Evolutionary conservation across 2,329 filamentous ascomycete species (phyloP), one percentile per base, ranked within the genome.

Genomic region (Bipolaris sorokiniana): DNA sequence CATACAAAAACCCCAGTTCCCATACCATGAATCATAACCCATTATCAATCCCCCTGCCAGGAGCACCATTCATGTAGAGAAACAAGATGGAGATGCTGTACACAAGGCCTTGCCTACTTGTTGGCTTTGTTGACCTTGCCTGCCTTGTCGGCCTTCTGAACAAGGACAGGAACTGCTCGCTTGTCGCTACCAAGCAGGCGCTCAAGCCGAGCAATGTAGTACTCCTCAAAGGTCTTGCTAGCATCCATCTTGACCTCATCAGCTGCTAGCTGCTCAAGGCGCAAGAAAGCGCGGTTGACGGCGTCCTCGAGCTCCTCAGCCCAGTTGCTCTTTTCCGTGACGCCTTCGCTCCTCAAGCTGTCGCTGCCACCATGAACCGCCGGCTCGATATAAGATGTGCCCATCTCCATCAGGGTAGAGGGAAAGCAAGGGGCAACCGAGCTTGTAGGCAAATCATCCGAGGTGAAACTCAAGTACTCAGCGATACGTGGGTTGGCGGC

Each of bases 321-420:
- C 73, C 73, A 76, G 23, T 69, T 73, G 51, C 60, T 72, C 61
- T 70, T 69, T 59, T 76, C 73, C 1, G 64, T 67, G 38, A 76
- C 73, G 7, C 69, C 71, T 13, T 68, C 61, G 52, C 59, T 67
- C 44, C 61, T 63, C 38, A 63, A 55, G 22, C 59, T 69, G 37
- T 54, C 60, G 23, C 59, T 51, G 28, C 47, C 49, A 18, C 45
- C 56, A 55, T 56, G 61, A 38, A 38, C 48, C 18, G 46, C 56
- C 34, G 41, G 61, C 31, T 59, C 54, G 40, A 49, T 54, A 6
- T 58, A 55, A 6, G 46, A 47, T 4, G 52, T 51, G 26, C 55
- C 56, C n/a, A 56, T 58, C n/a, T 53, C 54, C 45, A 61, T 60
- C 16, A 63, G 48, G 1, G 63, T 61, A 4, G 64, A 64, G 7